Evolutionary conservation across 768 basidiomycete genomes (phyloP).

Genomic region (Obba rivulosa): DNA sequence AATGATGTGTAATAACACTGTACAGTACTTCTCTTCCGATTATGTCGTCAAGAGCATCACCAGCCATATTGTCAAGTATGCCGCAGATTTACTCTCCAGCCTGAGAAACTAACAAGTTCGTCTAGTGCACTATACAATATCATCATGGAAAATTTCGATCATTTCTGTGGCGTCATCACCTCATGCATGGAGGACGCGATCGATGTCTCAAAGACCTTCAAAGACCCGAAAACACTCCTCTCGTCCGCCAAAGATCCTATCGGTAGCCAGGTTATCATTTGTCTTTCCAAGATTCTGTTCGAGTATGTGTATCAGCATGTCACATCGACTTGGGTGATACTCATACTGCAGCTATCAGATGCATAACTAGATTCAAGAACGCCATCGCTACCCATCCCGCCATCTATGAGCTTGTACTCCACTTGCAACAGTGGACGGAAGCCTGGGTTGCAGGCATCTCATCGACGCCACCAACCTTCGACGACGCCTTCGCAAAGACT

Average conservation of each 20-base stretch:
- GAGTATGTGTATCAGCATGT: no score
- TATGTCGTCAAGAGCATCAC: conserved; percentile 54
- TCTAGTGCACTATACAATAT: conserved; percentile 10
- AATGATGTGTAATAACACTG: background rate
- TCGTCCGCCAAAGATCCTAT: conserved; percentile 15
- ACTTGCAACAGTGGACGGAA: conserved; percentile 18
- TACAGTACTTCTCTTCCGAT: conserved; percentile 54
- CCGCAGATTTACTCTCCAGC: no score
- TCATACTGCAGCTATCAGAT: conserved; percentile 16
- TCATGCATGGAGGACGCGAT: conserved; percentile 30
- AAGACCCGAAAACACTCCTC: conserved; percentile 12
- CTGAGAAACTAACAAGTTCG: no score
- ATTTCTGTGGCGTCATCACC: conserved; percentile 36
- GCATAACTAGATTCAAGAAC: conserved; percentile 23
- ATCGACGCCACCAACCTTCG: conserved; percentile 13
- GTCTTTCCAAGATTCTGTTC: conserved; percentile 41
- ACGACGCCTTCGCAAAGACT: conserved; percentile 12
- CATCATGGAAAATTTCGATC: conserved; percentile 25
- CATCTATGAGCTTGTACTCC: conserved; percentile 15
- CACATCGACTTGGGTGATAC: no score
- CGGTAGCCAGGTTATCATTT: conserved; percentile 39
- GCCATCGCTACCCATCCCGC: conserved; percentile 15
- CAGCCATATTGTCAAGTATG: conserved; percentile 46
- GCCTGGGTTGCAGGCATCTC: conserved; percentile 20
- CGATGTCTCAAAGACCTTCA: conserved; percentile 27